Evolutionary conservation across 306 rosid genomes (phyloP).

Genomic region (Spatholobus suberectus): DNA sequence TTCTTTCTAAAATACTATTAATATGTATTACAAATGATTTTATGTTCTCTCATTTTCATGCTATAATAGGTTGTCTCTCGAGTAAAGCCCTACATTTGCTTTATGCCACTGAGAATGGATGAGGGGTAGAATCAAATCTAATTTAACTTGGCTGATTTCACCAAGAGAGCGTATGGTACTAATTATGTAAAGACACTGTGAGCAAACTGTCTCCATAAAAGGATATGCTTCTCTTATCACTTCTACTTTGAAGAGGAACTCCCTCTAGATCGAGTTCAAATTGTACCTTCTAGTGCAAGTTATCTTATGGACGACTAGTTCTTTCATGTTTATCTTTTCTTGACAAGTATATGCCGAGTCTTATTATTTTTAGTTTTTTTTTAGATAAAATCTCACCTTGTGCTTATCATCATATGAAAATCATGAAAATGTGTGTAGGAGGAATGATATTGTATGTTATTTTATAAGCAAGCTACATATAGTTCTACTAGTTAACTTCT

Average conservation of each 20-base stretch:
- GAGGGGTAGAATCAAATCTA: slow-evolving; percentile 96
- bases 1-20: slow-evolving; percentile 16
- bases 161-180: slow-evolving; percentile 94
- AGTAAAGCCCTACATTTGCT: slow-evolving; percentile 89
- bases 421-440: slow-evolving; percentile 16
- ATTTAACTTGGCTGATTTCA: slow-evolving; percentile 75
- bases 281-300: slow-evolving; percentile 90
- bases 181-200: slow-evolving; percentile 90
- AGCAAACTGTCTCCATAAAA: slow-evolving; percentile 86
- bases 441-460: slow-evolving; percentile 6
- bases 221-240: slow-evolving; percentile 90
- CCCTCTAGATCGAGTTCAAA: slow-evolving; percentile 85
- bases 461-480: too few relatives aligned
- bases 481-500: background rate
- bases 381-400: background rate
- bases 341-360: background rate
- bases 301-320: background rate
- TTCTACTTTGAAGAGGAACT: slow-evolving; percentile 93
- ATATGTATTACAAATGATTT: background rate
- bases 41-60: background rate
- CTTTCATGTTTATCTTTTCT: too few relatives aligned
- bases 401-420: slow-evolving; percentile 42
- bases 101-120: slow-evolving; percentile 86
- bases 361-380: background rate
- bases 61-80: slow-evolving; percentile 66